These are phyloP conservation scores for Yamadazyma takamatsuzukensis DNA, from an alignment of 805 yeast genomes.

Conservation along the genomic window DNA sequence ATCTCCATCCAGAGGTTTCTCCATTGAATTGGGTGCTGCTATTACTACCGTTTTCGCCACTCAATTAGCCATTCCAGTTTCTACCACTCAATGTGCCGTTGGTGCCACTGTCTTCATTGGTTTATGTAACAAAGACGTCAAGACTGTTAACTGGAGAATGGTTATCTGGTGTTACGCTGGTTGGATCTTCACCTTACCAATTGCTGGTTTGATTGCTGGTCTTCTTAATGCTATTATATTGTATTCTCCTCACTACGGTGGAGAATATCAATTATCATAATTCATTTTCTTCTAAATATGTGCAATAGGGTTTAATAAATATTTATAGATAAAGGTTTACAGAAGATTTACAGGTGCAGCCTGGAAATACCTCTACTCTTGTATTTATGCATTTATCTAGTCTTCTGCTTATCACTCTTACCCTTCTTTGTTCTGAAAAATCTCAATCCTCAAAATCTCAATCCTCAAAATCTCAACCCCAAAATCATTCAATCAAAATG, in stretches of 20 bases:
- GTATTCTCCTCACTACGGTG: slow-evolving; percentile 54
- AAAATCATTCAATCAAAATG: slow-evolving; percentile 2
- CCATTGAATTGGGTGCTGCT: slow-evolving; percentile 77
- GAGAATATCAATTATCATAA: slow-evolving; percentile 17
- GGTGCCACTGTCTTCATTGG: slow-evolving; percentile 80
- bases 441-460: not conserved
- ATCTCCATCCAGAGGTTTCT: slow-evolving; percentile 75
- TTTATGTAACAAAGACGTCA: slow-evolving; percentile 60
- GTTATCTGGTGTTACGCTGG: slow-evolving; percentile 68
- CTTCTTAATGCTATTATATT: slow-evolving; percentile 57
- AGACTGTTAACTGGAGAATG: slow-evolving; percentile 74
- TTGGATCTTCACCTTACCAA: slow-evolving; percentile 70
- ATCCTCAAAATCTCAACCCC: not conserved
- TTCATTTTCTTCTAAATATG: too few relatives aligned
- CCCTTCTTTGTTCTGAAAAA: too few relatives aligned
- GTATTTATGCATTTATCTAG: too few relatives aligned
- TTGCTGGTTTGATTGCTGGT: slow-evolving; percentile 73
- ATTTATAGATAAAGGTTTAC: too few relatives aligned
- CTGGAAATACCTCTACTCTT: too few relatives aligned
- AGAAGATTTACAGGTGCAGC: too few relatives aligned
- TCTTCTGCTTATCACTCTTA: too few relatives aligned
- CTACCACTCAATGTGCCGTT: slow-evolving; percentile 76
- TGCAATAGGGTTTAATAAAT: too few relatives aligned
- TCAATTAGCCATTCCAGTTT: slow-evolving; percentile 65
- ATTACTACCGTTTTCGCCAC: slow-evolving; percentile 73